Percentiles rank a stretch among this genome's conserved stretches.
Conservation (phyloP, 257 asterid genomes). For the Nicotiana otophora region DNA sequence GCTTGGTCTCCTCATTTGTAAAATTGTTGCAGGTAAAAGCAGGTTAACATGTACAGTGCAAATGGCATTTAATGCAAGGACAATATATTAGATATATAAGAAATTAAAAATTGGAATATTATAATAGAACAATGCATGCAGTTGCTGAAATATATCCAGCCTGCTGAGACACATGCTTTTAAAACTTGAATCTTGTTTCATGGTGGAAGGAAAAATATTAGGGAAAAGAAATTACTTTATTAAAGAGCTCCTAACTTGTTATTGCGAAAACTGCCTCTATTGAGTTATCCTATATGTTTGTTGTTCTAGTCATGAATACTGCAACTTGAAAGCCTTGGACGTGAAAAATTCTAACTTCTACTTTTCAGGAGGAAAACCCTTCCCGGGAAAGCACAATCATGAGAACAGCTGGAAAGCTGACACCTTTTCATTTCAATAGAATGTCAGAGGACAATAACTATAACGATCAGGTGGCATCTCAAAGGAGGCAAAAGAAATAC, state of each 20-base stretch:
- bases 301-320: not conserved
- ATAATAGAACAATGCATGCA: not conserved
- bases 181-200: not conserved
- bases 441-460: conserved; percentile 54
- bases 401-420: conserved; percentile 91
- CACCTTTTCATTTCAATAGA: conserved; percentile 73
- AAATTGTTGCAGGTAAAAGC: conserved; percentile 68
- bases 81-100: not conserved
- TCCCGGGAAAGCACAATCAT: conserved; percentile 92
- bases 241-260: not conserved
- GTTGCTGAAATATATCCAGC: not conserved
- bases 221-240: not conserved
- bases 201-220: not conserved
- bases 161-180: not conserved
- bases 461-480: conserved; percentile 44
- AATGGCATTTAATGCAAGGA: not conserved
- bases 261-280: not conserved
- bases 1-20: conserved; percentile 75
- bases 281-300: not conserved
- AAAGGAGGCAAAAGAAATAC: conserved; percentile 84
- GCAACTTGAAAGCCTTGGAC: not conserved
- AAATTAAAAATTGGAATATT: not conserved
- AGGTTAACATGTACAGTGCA: not conserved
- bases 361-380: conserved; percentile 78
- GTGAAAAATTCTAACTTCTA: not conserved